Conservation (phyloP, 495 filamentous ascomycete species). For the Usnea hakonensis region DNA sequence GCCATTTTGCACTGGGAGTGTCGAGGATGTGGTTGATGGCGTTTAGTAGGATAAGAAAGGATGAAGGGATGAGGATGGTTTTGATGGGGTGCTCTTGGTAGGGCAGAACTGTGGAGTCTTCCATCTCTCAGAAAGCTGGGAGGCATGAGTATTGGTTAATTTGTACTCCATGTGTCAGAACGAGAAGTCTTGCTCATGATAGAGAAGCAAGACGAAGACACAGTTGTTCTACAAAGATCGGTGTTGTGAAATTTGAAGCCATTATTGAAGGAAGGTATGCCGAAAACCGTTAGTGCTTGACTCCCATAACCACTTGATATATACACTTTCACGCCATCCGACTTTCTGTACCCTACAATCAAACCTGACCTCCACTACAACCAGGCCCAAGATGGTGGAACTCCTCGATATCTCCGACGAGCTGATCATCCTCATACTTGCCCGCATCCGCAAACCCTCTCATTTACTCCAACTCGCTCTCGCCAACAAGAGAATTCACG, state of each 20-base stretch:
- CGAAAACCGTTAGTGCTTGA: not conserved
- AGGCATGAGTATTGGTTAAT: not conserved
- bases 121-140: not conserved
- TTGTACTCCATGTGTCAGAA: not conserved
- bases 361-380: not conserved
- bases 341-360: not conserved
- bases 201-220: not conserved
- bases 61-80: conserved; percentile 52
- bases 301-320: not conserved
- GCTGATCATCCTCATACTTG: not conserved
- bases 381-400: not conserved
- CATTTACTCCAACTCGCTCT: not conserved
- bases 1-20: conserved; percentile 50
- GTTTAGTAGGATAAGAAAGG: conserved; percentile 62
- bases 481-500: not conserved
- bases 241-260: no score
- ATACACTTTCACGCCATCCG: not conserved
- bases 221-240: no score
- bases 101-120: conserved; percentile 27
- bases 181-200: not conserved
- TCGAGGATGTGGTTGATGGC: conserved; percentile 50
- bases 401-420: not conserved
- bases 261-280: not conserved
- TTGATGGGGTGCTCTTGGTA: conserved; percentile 55
- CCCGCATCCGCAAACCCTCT: not conserved